Base-by-base conservation (phyloP, 169 alveolate genomes). In the Plasmodium ovale region DNA sequence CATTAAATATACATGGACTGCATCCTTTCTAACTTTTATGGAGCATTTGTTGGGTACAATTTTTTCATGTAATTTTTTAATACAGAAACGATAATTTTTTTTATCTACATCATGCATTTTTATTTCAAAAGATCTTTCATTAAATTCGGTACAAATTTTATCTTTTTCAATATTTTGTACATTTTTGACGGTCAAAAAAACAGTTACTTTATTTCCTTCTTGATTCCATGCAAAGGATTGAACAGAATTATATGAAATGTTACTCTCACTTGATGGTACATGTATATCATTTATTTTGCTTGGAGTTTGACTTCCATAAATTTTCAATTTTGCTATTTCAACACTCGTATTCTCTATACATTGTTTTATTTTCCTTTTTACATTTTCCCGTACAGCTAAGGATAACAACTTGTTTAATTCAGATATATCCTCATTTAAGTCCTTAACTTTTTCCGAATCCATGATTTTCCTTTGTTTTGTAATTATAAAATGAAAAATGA, bases 201-300 rank as follows among this genome's bases (percentile, higher is more conserved):
- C 77, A 19, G 91, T 84, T 7, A 84, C 85, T 84, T 84, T 84
- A 67, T 84, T 65, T 84, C 65, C 51, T 54, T 84, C 85, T 58
- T 84, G 91, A 31, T 84, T 68, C 91, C 91, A 84, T 19, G 79
- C 85, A 70, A 67, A 84, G 6, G 91, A 84, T 47, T 51, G 91
- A 67, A 84, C 82, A 29, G 91, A 84, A 27, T 47, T 65, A 58
- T 67, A 84, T 1, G 87, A 84, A 35, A 67, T 39, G 35, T 31
- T 84, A 21, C 39, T 67, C 3, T 68, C 79, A 33, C 53, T 56
- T 65, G 53, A 42, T 29, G 31, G 72, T 21, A 60, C 19, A 19
- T 23, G 65, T 53, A 23, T 56, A 2, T 65, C 85, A 39, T 31
- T 84, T 51, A 84, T 68, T 84, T 84, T 84, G 33, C 23, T 84